A percentile compares a stretch with the other conserved stretches of the same genome.
Conservation (phyloP, 495 filamentous ascomycete species). For the Cercophora samala region DNA sequence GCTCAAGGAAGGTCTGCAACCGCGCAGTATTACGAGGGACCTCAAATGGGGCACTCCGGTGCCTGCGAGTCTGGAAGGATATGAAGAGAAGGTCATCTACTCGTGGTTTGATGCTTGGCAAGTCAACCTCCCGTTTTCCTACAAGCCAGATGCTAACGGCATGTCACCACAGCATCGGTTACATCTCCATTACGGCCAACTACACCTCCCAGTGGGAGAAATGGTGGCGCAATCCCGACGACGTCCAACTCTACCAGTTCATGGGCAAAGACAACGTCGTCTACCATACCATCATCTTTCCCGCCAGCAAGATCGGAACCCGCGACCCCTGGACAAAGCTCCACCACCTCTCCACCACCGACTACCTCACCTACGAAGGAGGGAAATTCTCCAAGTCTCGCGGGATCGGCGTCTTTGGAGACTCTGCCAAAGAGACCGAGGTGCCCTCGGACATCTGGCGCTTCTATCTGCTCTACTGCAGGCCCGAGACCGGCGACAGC, state of each 20-base stretch:
- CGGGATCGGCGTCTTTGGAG: conserved; percentile 82
- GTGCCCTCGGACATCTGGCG: conserved; percentile 81
- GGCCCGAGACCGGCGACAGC: conserved; percentile 79
- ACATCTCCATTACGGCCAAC: conserved; percentile 84
- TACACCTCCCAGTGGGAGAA: conserved; percentile 86
- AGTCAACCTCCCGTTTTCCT: neutral
- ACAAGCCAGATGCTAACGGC: neutral
- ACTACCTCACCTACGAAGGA: conserved; percentile 89
- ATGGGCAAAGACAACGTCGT: conserved; percentile 93
- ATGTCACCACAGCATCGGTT: conserved; percentile 67
- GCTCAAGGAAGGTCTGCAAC: conserved; percentile 75
- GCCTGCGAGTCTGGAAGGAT: conserved; percentile 52
- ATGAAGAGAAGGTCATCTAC: conserved; percentile 79
- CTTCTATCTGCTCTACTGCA: conserved; percentile 78
- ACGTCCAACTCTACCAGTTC: conserved; percentile 89
- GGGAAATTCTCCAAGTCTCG: conserved; percentile 91
- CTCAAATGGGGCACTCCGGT: conserved; percentile 71
- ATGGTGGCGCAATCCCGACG: conserved; percentile 85
- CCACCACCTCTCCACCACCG: conserved; percentile 78
- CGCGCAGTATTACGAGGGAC: conserved; percentile 83
- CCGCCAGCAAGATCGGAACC: conserved; percentile 77
- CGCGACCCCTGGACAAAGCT: conserved; percentile 82
- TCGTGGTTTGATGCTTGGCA: conserved; percentile 90
- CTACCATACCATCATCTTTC: conserved; percentile 87
- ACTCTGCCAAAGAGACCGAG: conserved; percentile 77